Base-by-base conservation (phyloP, 108 stramenopile genomes). In the Conticribra guillardii region DNA sequence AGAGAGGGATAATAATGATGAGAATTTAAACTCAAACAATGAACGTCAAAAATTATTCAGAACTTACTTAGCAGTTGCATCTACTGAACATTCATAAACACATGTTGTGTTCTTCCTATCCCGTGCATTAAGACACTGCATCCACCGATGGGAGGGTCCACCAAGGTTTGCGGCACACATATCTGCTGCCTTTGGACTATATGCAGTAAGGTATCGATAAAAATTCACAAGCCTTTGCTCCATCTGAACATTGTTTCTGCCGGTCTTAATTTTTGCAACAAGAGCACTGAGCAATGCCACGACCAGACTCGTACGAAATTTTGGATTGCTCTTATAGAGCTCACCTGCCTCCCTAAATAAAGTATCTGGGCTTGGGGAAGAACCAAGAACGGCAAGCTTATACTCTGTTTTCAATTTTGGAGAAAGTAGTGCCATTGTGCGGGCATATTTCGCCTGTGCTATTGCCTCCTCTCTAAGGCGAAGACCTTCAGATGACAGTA, bases 141-240 rank as follows among this genome's bases (percentile, higher is more conserved):
- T 19, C 17, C 18, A 51, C 50, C 18, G 50, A 4, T 51, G 4
- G 4, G 18, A 4, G 16, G 17, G 17, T 51, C 9, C 50, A 18
- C 19, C 18, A 18, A 18, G 9, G 18, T 51, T 51, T 17, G 9
- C 50, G n/a, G 57, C 16, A 21, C 5, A 9, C 5, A 59, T 22
- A 33, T 59, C 33, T n/a, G 57, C 57, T 24, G 24, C 57, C 24
- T 22, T 33, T 4, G n/a, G n/a, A 16, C 4, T 26, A 41, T 24
- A 28, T 28, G 57, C 4, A 17, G 4, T n/a, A n/a, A 59, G 33
- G 34, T 21, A 59, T 4, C 24, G 57, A 22, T 59, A 59, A n/a
- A 59, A 59, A 16, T 59, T 59, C 18, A 59, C 9, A 41, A 59
- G 16, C 24, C 34, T 59, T n/a, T 27, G 4, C n/a, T 59, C 57